A percentile compares a stretch with the other conserved stretches of the same genome.
Conservation (phyloP, 306 rosid genomes). For the Vigna unguiculata region DNA sequence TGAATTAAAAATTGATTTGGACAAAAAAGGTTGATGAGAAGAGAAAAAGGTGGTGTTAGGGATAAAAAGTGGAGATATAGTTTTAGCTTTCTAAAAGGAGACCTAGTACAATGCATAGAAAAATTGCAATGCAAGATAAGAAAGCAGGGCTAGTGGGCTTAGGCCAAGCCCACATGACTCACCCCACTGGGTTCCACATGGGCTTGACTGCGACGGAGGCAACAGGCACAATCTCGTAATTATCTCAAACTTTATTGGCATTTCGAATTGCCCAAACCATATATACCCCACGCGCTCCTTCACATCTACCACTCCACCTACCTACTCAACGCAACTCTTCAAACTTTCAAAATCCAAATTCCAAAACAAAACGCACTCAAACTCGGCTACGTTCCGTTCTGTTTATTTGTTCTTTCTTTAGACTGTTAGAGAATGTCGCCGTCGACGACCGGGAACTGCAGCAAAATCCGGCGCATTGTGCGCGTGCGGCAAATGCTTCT, state of each 20-base stretch:
- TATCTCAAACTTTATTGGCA: slow-evolving; percentile 53
- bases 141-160: slow-evolving; percentile 44
- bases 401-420: too few relatives aligned
- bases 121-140: slow-evolving; percentile 8
- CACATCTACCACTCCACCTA: background rate
- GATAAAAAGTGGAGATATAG: slow-evolving; percentile 42
- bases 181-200: slow-evolving; percentile 43
- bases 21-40: background rate
- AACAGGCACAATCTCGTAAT: slow-evolving; percentile 62
- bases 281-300: slow-evolving; percentile 3
- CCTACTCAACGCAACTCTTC: background rate
- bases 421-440: slow-evolving; percentile 46
- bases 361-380: background rate
- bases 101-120: slow-evolving; percentile 38
- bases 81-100: slow-evolving; percentile 43
- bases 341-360: background rate
- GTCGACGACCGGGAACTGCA: slow-evolving; percentile 53
- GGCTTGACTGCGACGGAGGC: slow-evolving; percentile 34
- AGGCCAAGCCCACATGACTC: slow-evolving; percentile 47
- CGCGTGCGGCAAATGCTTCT: slow-evolving; percentile 85
- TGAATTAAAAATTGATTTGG: background rate
- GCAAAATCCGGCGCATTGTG: slow-evolving; percentile 84
- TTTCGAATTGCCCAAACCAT: slow-evolving; percentile 5
- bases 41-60: slow-evolving; percentile 3
- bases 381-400: too few relatives aligned